Base-by-base conservation (phyloP, 352 stramenopile species). In the Peronosclerospora sorghi region DNA sequence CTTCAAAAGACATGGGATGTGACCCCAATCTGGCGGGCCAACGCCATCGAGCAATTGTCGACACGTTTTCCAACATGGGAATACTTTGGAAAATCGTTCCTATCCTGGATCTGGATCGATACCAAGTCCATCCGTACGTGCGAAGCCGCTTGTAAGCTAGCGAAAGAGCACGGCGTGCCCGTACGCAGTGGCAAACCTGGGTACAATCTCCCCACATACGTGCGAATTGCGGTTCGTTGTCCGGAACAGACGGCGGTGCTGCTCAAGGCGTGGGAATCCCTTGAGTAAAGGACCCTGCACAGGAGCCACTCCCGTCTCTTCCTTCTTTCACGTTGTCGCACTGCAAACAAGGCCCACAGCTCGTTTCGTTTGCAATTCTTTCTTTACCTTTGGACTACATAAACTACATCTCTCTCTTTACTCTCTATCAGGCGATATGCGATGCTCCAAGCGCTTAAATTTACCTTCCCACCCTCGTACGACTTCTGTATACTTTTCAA, bases 21-120 rank as follows among this genome's bases (percentile, higher is more conserved):
- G 10, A 95, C 83, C 19, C 54, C 79, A 12, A 56, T 70, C 54
- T 95, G 81, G 80, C 83, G 85, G 45, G 64, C 68, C 23, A 45
- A 77, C 49, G 38, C 78, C 13, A 67, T 85, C 3, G 54, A 64
- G 12, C 45, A 72, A 54, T 60, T 90, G 8, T 43, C 59, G 23
- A 45, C 56, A 54, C 65, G 68, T 26, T 90, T 90, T 54, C 77
- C 74, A 8, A 52, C 60, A 36, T 90, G 77, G 77, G 53, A 79
- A 41, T 61, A 74, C 38, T 70, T 73, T 51, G 77, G 77, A 51
- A 70, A 85, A 50, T 39, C 59, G 10, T 90, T 74, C 61, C 50
- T 95, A 37, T 93, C 79, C 14, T 95, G 83, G 83, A 66, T 95
- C 49, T 95, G 83, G 83, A 52, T 95, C 34, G 75, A 95, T 56